Evolutionary conservation across 345 rosid species (phyloP).

Genomic region (Isatis tinctoria): DNA sequence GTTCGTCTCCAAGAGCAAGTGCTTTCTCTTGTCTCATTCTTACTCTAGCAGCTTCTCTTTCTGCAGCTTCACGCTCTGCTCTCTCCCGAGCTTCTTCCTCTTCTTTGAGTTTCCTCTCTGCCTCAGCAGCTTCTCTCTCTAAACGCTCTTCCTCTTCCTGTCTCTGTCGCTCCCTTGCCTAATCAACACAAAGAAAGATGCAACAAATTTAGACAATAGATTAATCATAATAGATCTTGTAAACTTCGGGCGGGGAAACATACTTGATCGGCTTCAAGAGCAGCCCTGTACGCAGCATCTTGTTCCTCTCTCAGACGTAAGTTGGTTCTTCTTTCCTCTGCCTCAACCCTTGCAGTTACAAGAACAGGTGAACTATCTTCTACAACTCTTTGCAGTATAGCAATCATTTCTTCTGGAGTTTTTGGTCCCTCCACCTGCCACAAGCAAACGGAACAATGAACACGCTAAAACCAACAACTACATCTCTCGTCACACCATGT

Average conservation of each 20-base stretch:
- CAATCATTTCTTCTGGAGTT: conserved; percentile 77
- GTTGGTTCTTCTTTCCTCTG: conserved; percentile 89
- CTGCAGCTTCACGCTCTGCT: conserved; percentile 83
- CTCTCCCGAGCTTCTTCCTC: conserved; percentile 88
- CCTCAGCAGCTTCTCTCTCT: conserved; percentile 92
- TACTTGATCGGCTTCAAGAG: conserved; percentile 99
- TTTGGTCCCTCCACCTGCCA: conserved; percentile 88
- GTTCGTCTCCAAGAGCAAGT: conserved; percentile 76
- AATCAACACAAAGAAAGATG: background rate
- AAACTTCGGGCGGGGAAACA: background rate
- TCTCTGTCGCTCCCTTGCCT: conserved; percentile 90
- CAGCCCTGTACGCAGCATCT: conserved; percentile 95
- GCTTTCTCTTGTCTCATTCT: conserved; percentile 88
- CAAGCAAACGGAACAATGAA: conserved; percentile 6
- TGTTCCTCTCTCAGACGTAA: conserved; percentile 91
- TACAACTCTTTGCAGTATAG: conserved; percentile 71
- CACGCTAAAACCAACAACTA: background rate
- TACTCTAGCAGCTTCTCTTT: conserved; percentile 72
- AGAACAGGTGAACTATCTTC: conserved; percentile 94
- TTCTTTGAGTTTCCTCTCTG: conserved; percentile 78
- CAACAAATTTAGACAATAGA: background rate
- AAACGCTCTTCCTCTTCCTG: conserved; percentile 81
- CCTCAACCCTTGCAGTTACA: conserved; percentile 80
- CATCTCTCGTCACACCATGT: background rate
- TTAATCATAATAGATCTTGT: background rate